Evolutionary conservation across 805 yeast genomes (phyloP), one percentile per base, ranked within the genome.

Genomic region (Candida cerambycidarum): DNA sequence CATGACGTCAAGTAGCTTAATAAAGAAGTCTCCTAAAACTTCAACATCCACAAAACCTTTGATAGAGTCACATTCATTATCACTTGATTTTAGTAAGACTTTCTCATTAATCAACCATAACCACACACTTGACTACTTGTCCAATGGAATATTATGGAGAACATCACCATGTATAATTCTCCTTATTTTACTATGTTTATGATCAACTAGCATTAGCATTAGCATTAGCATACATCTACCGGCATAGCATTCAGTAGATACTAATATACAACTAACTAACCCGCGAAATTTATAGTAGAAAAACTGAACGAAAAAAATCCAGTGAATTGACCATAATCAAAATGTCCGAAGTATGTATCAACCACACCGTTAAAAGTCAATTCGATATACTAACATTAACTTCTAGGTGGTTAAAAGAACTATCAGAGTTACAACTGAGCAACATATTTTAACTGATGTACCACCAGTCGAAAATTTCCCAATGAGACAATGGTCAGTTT

Each of bases 391-490:
- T 55, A 56, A 56, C 58, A 12, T 10, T 3, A 34, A 27, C 9
- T 24, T 38, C 11, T 25, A 40, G 37, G 47, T 77, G 77, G 85
- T 85, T 30, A 84, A 88, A 67, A 82, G 98, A 73, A 88, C 92
- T 14, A 79, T 90, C 44, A 83, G 96, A 65, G 79, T 90, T 56
- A 85, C 88, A 44, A 92, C 97, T 18, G 79, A 80, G 48, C 97
- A 92, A 68, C 84, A 83, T 57, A 76, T 92, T 50, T 69, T 89
- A 48, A 81, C 82, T 46, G 96, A 85, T 56, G 80, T 83, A 18
- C 86, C 95, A 11, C 83, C 90, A 12, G 93, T 85, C 44, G 89
- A 85, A 52, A 95, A 88, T 61, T 92, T 85, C 61, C 98, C 99
- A 13, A 84, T 92, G 85, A 83, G 98, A 60, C 81, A 82, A 63